These are phyloP conservation scores for Leccinum pachyderme DNA, from an alignment of 1,284 basidiomycete species.

Conservation along the genomic window DNA sequence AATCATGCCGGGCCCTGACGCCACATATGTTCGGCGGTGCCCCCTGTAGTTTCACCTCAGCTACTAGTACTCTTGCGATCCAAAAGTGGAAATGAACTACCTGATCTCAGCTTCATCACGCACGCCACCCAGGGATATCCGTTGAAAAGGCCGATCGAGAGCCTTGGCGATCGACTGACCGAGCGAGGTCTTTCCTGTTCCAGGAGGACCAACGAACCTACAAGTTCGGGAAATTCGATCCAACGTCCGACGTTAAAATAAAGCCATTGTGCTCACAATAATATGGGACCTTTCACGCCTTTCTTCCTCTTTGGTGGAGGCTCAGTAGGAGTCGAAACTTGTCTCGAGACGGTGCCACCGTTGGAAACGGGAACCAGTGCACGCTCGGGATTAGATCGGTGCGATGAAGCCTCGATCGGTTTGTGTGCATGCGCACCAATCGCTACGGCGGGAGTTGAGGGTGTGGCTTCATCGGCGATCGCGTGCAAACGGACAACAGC, in stretches of 20 bases:
- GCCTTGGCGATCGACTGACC: slow-evolving; percentile 87
- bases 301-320: slow-evolving; percentile 28
- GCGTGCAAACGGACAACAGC: slow-evolving; percentile 83
- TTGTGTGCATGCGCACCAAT: slow-evolving; percentile 4
- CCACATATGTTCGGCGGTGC: slow-evolving; percentile 89
- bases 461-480: slow-evolving; percentile 39
- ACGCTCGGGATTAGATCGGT: slow-evolving; percentile 18
- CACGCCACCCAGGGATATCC: slow-evolving; percentile 90
- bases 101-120: slow-evolving; percentile 90
- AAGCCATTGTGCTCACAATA: slow-evolving; percentile 51
- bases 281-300: slow-evolving; percentile 75
- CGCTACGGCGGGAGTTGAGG: background rate
- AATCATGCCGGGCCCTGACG: slow-evolving; percentile 82
- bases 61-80: background rate
- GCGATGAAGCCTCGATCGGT: slow-evolving; percentile 3
- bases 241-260: background rate
- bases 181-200: slow-evolving; percentile 82
- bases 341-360: slow-evolving; percentile 6
- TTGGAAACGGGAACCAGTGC: slow-evolving; percentile 20
- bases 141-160: slow-evolving; percentile 82
- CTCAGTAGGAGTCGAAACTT: slow-evolving; percentile 6
- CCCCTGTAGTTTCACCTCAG: slow-evolving; percentile 43
- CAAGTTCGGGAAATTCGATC: background rate
- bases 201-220: slow-evolving; percentile 81
- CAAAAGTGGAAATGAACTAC: slow-evolving; percentile 7